Percentiles rank a stretch among this genome's conserved stretches.
phyloP scores from a whole-genome alignment of 2,329 filamentous ascomycete genomes.

The Aureobasidium namibiae region DNA sequence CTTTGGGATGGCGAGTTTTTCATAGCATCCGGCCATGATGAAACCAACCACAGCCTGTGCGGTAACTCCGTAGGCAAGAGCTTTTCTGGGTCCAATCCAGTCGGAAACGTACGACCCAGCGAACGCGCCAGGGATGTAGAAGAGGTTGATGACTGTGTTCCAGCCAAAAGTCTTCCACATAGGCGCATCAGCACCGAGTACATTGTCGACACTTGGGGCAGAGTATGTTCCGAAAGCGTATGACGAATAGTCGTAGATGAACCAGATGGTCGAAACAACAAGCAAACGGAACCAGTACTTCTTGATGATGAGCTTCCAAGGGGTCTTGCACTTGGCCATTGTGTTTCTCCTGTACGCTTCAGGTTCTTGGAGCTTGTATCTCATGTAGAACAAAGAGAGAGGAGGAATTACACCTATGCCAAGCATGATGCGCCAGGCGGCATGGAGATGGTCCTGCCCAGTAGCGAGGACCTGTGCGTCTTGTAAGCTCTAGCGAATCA shows the following conservation, averaged over 20 bases:
- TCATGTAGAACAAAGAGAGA: constrained; percentile 57
- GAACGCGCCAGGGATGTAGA: constrained; percentile 73
- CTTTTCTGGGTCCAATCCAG: constrained; percentile 64
- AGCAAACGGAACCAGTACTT: constrained; percentile 64
- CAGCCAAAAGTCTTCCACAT: constrained; percentile 73
- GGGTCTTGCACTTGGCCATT: constrained; percentile 48
- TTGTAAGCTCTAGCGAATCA: constrained; percentile 23
- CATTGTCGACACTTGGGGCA: constrained; percentile 51
- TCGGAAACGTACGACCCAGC: constrained; percentile 68
- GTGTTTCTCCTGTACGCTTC: constrained; percentile 65
- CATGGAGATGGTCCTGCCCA: constrained; percentile 54
- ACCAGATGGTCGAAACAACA: constrained; percentile 67
- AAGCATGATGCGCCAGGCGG: constrained; percentile 70
- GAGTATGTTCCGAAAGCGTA: constrained; percentile 82
- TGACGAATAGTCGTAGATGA: constrained; percentile 62
- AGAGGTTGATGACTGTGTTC: constrained; percentile 77
- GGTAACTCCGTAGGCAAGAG: constrained; percentile 59
- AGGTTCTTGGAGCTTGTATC: constrained; percentile 63
- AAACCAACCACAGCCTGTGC: constrained; percentile 70
- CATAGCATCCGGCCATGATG: constrained; percentile 74
- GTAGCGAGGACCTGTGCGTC: constrained; percentile 36
- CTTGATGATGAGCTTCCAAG: constrained; percentile 39
- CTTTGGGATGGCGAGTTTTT: constrained; percentile 51
- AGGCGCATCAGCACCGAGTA: constrained; percentile 49
- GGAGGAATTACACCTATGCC: constrained; percentile 69